Conservation (phyloP, 192 early-diverging fungal genomes). For the Coemansia sp. region DNA sequence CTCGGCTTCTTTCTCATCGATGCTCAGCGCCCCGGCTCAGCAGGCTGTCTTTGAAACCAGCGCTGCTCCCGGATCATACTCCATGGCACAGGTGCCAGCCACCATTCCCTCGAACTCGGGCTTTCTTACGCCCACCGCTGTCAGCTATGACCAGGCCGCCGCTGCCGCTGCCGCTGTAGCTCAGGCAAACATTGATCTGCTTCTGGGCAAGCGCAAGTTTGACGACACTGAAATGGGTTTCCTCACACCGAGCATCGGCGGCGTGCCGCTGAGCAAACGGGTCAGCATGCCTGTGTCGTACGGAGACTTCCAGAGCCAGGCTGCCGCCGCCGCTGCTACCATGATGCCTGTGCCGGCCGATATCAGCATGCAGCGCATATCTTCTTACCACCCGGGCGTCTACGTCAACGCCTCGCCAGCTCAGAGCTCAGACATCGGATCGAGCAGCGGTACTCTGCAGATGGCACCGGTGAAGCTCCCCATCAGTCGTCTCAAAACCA, state of each 20-base stretch:
- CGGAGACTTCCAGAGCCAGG: slow-evolving; percentile 4
- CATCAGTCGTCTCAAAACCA: slow-evolving; percentile 20
- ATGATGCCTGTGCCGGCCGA: slow-evolving; percentile 27
- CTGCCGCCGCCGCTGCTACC: not conserved
- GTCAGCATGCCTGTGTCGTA: slow-evolving; percentile 46
- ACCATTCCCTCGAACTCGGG: not conserved
- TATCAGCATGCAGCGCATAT: slow-evolving; percentile 38
- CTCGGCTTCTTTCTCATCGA: slow-evolving; percentile 11
- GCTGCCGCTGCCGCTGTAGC: not conserved
- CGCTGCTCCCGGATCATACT: not conserved
- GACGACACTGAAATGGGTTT: slow-evolving; percentile 10
- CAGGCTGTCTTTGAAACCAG: not conserved
- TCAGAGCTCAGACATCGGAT: not conserved
- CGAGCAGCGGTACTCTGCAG: not conserved
- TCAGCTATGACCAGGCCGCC: slow-evolving; percentile 12
- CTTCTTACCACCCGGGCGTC: slow-evolving; percentile 35
- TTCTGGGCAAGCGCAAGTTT: slow-evolving; percentile 34
- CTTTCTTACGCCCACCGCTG: slow-evolving; percentile 11
- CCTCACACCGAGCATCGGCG: slow-evolving; percentile 24
- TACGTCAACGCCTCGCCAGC: not conserved
- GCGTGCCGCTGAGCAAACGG: slow-evolving; percentile 44
- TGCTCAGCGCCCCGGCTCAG: slow-evolving; percentile 14
- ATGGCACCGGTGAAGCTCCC: slow-evolving; percentile 11
- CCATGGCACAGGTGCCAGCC: not conserved
- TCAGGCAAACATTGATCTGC: slow-evolving; percentile 3